phyloP scores from a whole-genome alignment of 257 asterid genomes.

The Solanum okadae region DNA sequence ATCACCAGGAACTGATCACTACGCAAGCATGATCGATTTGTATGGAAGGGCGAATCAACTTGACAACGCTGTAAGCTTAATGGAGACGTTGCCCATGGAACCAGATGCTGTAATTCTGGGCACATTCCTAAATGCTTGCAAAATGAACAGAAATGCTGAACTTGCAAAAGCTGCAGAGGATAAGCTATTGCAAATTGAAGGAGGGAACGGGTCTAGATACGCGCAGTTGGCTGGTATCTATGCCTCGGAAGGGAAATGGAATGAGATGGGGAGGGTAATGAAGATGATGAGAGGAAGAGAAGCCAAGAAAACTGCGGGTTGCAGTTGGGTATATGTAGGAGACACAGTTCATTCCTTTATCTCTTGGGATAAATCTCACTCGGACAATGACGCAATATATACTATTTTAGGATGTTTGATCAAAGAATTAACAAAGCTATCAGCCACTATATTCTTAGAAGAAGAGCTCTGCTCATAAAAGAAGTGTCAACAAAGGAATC shows the following conservation, averaged over 20 bases:
- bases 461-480: neutral
- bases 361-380: conserved; percentile 60
- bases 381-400: conserved; percentile 42
- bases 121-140: conserved; percentile 70
- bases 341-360: conserved; percentile 45
- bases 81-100: conserved; percentile 55
- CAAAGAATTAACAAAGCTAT: conserved; percentile 26
- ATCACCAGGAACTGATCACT: conserved; percentile 69
- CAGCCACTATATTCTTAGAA: neutral
- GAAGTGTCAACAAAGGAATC: neutral
- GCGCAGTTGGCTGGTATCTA: conserved; percentile 77
- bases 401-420: conserved; percentile 37
- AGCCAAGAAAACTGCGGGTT: conserved; percentile 64
- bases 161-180: conserved; percentile 59
- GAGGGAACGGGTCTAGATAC: conserved; percentile 52
- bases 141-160: conserved; percentile 45
- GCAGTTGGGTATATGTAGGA: conserved; percentile 72
- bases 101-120: conserved; percentile 57
- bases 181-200: conserved; percentile 48
- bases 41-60: conserved; percentile 78
- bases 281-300: conserved; percentile 73
- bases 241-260: conserved; percentile 77
- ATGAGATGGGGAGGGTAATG: conserved; percentile 79
- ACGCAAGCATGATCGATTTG: conserved; percentile 92
- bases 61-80: conserved; percentile 51